Base-by-base conservation (phyloP, 2,329 filamentous ascomycete species). In the Venturia carpophila region DNA sequence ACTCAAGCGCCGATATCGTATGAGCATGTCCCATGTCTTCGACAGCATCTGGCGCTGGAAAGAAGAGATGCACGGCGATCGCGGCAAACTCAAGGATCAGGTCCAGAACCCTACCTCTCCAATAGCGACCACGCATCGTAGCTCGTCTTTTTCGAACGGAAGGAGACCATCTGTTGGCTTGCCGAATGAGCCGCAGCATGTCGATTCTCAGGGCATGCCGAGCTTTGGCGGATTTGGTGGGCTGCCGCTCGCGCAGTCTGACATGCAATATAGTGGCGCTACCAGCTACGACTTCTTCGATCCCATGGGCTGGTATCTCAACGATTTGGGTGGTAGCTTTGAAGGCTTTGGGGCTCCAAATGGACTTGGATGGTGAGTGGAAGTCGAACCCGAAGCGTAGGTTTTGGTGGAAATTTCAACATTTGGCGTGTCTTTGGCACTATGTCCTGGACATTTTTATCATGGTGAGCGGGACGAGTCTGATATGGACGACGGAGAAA, bases 301-400 rank as follows among this genome's bases (percentile, higher is more conserved):
- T 76, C 91, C 92, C 0, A 82, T 96, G 71, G 91, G 93, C 74
- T 97, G 92, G 92, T 91, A 96, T 80, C 79, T 97, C 67, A 92
- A 97, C 74, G 90, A 90, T 17, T 80, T 93, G 42, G 81, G 52
- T 7, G 52, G 52, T 15, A 58, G 19, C 6, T 58, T 58, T 19
- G 52, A 58, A 58, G 52, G 52, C 15, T 37, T 58, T 11, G 52
- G 52, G 2, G 52, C 52, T 10, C 52, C 52, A 1, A 58, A 58
- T 19, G 52, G 52, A n/a, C 52, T 58, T n/a, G 52, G 52, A n/a
- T 58, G 52, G 52, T 58, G 52, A 58, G 17, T 37, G 7, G 27
- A n/a, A 37, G 30, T 11, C 7, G 27, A 37, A 58, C 15, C 5
- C 21, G 24, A 37, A n/a, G 5, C 27, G 10, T 19, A 27, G 52